phyloP scores from a whole-genome alignment of 2,329 filamentous ascomycete species.

The Clarireedia homoeocarpa region DNA sequence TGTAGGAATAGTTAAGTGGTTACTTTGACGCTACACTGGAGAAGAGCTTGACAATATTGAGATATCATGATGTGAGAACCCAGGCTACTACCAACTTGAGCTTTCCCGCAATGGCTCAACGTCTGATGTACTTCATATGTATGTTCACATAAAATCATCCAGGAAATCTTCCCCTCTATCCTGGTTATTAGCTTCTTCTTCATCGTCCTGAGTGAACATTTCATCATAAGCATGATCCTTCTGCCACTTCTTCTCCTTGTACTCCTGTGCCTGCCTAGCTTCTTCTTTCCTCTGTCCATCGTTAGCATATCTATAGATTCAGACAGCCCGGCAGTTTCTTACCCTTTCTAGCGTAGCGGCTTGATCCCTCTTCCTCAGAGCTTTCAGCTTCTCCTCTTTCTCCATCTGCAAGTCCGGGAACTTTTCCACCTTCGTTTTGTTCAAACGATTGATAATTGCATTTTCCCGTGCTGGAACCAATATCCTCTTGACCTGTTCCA shows the following conservation, averaged over 20 bases:
- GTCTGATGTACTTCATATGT: background rate
- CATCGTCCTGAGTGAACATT: slow-evolving; percentile 73
- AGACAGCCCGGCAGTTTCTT: slow-evolving; percentile 21
- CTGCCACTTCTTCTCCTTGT: slow-evolving; percentile 84
- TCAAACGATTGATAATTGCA: slow-evolving; percentile 88
- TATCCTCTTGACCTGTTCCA: slow-evolving; percentile 62
- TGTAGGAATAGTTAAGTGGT: too few relatives aligned
- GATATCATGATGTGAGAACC: too few relatives aligned
- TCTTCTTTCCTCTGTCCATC: slow-evolving; percentile 64
- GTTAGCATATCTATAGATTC: background rate
- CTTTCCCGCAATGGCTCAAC: too few relatives aligned
- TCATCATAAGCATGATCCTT: slow-evolving; percentile 98
- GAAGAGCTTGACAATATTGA: too few relatives aligned
- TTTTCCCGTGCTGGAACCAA: slow-evolving; percentile 79
- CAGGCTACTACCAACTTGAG: too few relatives aligned
- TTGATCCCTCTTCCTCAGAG: slow-evolving; percentile 65
- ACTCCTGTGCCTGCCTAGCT: slow-evolving; percentile 63
- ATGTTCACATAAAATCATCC: slow-evolving; percentile 83
- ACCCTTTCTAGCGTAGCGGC: slow-evolving; percentile 55
- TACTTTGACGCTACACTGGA: too few relatives aligned
- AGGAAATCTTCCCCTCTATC: slow-evolving; percentile 69
- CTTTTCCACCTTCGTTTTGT: slow-evolving; percentile 89
- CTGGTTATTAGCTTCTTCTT: slow-evolving; percentile 69
- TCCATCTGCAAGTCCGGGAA: slow-evolving; percentile 78
- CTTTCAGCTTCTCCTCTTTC: slow-evolving; percentile 66